These are phyloP conservation scores for Gamarada debralockiae DNA, from an alignment of 495 filamentous ascomycete species.

Conservation along the genomic window DNA sequence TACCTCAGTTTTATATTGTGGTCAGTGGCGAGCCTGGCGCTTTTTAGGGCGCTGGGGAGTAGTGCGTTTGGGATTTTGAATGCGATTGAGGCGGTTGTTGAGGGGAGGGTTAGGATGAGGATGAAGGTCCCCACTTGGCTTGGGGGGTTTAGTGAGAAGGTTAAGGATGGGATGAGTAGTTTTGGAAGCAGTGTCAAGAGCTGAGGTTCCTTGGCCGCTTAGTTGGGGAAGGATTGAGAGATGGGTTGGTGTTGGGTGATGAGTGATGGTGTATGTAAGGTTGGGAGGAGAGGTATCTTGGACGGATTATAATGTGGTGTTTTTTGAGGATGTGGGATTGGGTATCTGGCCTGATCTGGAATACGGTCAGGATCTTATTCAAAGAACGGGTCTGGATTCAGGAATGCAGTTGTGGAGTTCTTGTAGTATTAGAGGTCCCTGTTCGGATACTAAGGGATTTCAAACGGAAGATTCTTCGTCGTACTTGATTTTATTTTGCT, in stretches of 20 bases:
- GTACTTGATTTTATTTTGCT: too few relatives aligned
- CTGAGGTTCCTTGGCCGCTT: too few relatives aligned
- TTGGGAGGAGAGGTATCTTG: not conserved
- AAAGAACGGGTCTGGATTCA: too few relatives aligned
- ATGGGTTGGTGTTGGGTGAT: slow-evolving; percentile 42
- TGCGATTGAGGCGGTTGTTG: slow-evolving; percentile 76
- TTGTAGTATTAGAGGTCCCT: too few relatives aligned
- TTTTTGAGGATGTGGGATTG: too few relatives aligned
- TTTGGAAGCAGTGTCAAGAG: slow-evolving; percentile 32
- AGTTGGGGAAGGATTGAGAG: too few relatives aligned
- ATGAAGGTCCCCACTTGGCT: slow-evolving; percentile 46
- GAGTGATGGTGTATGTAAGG: not conserved
- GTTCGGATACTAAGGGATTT: too few relatives aligned
- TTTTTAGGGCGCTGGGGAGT: slow-evolving; percentile 79
- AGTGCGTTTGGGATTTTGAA: slow-evolving; percentile 79
- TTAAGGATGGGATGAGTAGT: slow-evolving; percentile 38
- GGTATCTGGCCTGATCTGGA: too few relatives aligned
- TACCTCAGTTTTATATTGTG: slow-evolving; percentile 94
- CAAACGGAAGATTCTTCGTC: too few relatives aligned
- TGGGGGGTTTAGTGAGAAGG: slow-evolving; percentile 36
- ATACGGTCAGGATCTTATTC: too few relatives aligned
- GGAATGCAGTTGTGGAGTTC: too few relatives aligned
- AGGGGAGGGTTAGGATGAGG: slow-evolving; percentile 70
- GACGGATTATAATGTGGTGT: not conserved
- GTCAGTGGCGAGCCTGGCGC: slow-evolving; percentile 80